A percentile compares a stretch with the other conserved stretches of the same genome.
Evolutionary conservation across 2,329 filamentous ascomycete genomes (phyloP).

Genomic region (Phialocephala subalpina): DNA sequence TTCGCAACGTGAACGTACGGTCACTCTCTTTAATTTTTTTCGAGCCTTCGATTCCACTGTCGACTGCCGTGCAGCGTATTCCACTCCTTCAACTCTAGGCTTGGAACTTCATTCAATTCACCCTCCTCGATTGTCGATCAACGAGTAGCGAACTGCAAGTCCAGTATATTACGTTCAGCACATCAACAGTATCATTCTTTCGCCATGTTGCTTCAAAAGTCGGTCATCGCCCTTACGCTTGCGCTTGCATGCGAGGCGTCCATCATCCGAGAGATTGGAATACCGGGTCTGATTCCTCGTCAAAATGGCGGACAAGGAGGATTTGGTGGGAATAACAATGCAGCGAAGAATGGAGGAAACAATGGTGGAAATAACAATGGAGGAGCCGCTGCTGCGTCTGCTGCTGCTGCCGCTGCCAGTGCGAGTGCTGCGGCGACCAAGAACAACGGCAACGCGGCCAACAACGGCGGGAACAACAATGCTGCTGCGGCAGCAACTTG

Average conservation of each 20-base stretch:
- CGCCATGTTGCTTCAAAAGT: conserved; percentile 25
- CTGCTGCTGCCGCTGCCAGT: conserved; percentile 5
- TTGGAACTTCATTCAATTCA: conserved; percentile 3
- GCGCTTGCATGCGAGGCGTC: conserved; percentile 22
- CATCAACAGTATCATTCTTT: conserved; percentile 1
- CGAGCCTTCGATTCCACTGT: conserved; percentile 17
- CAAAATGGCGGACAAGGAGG: conserved; percentile 17
- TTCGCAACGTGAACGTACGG: conserved; percentile 1
- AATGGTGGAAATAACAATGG: conserved; percentile 9
- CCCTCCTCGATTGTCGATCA: conserved; percentile 32
- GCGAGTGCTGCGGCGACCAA: conserved; percentile 20
- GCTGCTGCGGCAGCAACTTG: conserved; percentile 43
- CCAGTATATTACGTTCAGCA: no score
- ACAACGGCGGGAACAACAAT: conserved; percentile 33
- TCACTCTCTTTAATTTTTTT: conserved; percentile 24
- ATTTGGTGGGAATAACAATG: conserved; percentile 8
- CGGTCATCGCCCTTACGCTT: conserved; percentile 19
- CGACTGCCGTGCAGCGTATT: conserved; percentile 14
- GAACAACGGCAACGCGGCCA: conserved; percentile 26
- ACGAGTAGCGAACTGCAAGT: conserved; percentile 18
- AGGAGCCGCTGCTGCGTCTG: background rate
- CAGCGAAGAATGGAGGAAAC: background rate
- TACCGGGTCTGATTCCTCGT: conserved; percentile 15
- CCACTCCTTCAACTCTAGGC: conserved; percentile 18
- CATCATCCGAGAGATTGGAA: conserved; percentile 21